Conservation (phyloP, 768 basidiomycete genomes). For the Lentinus brumalis region DNA sequence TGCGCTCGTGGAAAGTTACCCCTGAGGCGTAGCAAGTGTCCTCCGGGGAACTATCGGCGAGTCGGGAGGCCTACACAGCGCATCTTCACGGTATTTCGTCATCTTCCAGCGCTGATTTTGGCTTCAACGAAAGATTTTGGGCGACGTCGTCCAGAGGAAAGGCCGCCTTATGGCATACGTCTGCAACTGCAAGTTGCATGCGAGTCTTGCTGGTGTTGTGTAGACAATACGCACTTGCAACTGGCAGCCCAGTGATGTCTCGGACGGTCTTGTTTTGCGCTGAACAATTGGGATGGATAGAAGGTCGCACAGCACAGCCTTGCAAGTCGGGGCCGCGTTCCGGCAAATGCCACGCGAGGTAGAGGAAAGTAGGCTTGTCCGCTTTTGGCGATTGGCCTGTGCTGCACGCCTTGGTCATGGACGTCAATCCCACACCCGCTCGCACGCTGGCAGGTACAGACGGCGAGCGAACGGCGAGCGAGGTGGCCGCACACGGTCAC, state of each 20-base stretch:
- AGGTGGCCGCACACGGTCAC: background rate
- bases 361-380: no score
- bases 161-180: no score
- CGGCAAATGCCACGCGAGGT: no score
- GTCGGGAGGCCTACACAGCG: background rate
- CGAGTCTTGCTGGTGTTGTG: no score
- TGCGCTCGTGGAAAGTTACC: background rate
- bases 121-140: background rate
- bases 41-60: background rate
- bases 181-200: no score
- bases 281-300: no score
- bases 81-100: background rate
- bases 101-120: slow-evolving; percentile 1
- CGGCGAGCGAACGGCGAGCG: background rate
- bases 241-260: no score
- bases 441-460: background rate
- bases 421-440: background rate
- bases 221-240: no score
- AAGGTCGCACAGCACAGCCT: no score
- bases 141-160: no score
- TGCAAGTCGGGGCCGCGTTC: no score
- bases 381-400: background rate
- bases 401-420: background rate
- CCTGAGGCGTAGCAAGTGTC: background rate
- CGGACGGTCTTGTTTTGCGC: no score